These are phyloP conservation scores for Capillidium heterosporum DNA, from an alignment of 371 early-diverging fungal species.

Conservation along the genomic window DNA sequence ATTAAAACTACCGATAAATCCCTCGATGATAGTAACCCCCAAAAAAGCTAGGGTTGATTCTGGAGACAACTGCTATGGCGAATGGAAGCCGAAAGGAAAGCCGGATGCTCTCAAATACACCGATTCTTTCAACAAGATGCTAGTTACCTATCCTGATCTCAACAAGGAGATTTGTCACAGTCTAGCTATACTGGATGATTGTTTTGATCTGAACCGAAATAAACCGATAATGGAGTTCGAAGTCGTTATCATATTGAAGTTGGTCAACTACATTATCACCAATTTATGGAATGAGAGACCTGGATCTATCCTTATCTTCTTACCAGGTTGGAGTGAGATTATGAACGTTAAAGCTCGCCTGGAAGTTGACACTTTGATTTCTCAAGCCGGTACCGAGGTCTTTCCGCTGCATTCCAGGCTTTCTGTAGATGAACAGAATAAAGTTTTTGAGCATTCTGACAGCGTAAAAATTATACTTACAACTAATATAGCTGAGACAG, in stretches of 20 bases:
- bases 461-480: constrained; percentile 61
- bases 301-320: constrained; percentile 53
- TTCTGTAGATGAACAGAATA: constrained; percentile 32
- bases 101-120: too few relatives aligned
- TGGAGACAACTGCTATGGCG: too few relatives aligned
- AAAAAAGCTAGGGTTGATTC: too few relatives aligned
- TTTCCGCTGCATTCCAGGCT: constrained; percentile 78
- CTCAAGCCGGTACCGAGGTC: constrained; percentile 36
- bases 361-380: constrained; percentile 7
- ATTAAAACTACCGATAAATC: neutral
- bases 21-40: neutral
- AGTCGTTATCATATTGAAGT: constrained; percentile 66
- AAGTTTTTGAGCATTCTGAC: constrained; percentile 37
- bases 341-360: constrained; percentile 10
- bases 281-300: neutral
- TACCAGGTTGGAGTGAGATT: constrained; percentile 56
- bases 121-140: too few relatives aligned
- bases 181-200: constrained; percentile 10
- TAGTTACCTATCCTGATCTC: too few relatives aligned
- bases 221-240: constrained; percentile 58
- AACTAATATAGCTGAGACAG: constrained; percentile 83
- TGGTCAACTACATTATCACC: constrained; percentile 26
- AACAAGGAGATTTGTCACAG: too few relatives aligned
- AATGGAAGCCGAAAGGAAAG: too few relatives aligned
- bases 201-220: constrained; percentile 52